Base-by-base conservation (phyloP, 2,329 filamentous ascomycete genomes). In the Calonectria naviculata region DNA sequence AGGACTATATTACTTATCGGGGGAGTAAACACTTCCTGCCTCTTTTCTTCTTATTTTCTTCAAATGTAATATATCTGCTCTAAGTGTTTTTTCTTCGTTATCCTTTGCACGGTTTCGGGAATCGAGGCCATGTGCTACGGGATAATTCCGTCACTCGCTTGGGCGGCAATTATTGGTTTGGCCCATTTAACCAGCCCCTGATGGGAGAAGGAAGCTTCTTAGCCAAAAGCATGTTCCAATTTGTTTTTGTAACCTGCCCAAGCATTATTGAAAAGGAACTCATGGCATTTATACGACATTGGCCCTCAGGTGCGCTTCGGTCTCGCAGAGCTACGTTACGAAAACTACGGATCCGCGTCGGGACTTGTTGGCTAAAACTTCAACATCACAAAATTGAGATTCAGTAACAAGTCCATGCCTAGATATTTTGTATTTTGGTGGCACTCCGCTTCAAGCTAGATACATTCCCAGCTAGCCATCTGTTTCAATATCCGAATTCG, bases 401-500 rank as follows among this genome's bases (percentile, higher is more conserved):
- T 15, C 15, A 19, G 42, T 15, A 61, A 28, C n/a, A 67, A 44
- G 46, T 52, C 4, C 10, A 36, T 71, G 71, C 68, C 71, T 68
- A 70, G 58, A 74, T 74, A 65, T 65, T 60, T 71, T 74, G 67
- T 70, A 68, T 70, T 73, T 69, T 65, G 75, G 66, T 71, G 74
- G 74, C 75, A 76, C 65, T 73, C 76, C 47, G 65, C 71, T 68
- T 73, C 72, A 73, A 72, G 74, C 75, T 78, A 79, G 64, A 74
- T 79, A 70, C 68, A 72, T 65, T 70, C 72, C 73, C 63, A 73
- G 62, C 62, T 68, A 71, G 72, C 75, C 71, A 74, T 76, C 68
- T 71, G 68, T 70, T 71, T 71, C 71, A 46, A 73, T 65, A 78
- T 77, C 62, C 71, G 66, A 28, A 67, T 67, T 66, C 65, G 66